Base-by-base conservation (phyloP, 1,139 yeast species). In the Magnusiomyces tetraspermus region DNA sequence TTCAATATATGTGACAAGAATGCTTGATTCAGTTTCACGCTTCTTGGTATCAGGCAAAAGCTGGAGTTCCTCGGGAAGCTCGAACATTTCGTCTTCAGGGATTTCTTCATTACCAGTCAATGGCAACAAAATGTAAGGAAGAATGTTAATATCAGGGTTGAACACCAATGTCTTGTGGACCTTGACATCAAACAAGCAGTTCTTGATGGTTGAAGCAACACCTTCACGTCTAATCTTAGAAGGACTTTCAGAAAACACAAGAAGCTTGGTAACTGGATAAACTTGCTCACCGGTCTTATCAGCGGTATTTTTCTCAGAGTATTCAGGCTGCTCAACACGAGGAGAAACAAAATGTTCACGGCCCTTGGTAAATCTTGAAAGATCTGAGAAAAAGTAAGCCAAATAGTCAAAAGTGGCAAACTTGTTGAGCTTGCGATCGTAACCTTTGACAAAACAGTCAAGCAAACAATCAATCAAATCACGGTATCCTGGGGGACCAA, bases 361-460 rank as follows among this genome's bases (percentile, higher is more conserved):
- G 8, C 95, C 95, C 57, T 73, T 71, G 46, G 73, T 71, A 55
- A 77, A 77, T 60, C 97, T 77, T 1, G 97, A 88, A 49, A 88
- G 73, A 66, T 92, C 97, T 17, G 96, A 92, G 68, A 92, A 90
- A 67, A 88, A 87, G 67, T 83, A 89, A 0, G 96, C 78, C 59
- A 92, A 74, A 64, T 87, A 90, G 67, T 90, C 96, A 62, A 71
- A 92, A 59, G 79, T 78, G 3, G 95, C 95, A 61, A 73, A 76
- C 61, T 76, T 76, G 69, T 87, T 89, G 55, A 87, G 73, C 17
- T 79, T 70, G 65, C 89, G 75, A 60, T 85, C 90, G 50, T 77
- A 74, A 4, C 96, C 96, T 64, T 85, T 85, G 48, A 89, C 96
- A 67, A 89, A 90, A 64, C 94, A 82, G 69, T 88, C 96, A 82